Evolutionary conservation across 331 rosid genomes (phyloP), one percentile per base, ranked within the genome.

Genomic region (Stylosanthes scabra): DNA sequence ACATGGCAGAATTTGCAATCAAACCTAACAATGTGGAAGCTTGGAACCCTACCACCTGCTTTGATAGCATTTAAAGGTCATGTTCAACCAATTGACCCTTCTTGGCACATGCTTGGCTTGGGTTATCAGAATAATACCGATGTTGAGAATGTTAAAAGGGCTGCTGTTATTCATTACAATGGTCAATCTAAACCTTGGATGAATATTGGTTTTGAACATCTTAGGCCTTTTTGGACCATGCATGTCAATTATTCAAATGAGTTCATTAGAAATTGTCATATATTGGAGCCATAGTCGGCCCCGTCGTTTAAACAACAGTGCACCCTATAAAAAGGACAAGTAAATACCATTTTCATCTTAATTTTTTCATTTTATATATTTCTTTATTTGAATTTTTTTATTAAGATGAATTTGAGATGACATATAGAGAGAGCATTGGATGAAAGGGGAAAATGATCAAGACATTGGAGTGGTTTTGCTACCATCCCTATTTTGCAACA

Each of bases 121-220:
- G 99, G 99, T 59, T 95, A 95, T 87, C 99, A 95, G 83, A 91
- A 78, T 74, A 86, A 76, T 58, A 95, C 99, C 8, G 47, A 67
- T 47, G 27, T 95, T 9, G 98, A 90, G 77, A 76, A 54, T 13
- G 87, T 92, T 77, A 83, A 84, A 75, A 83, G 31, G 59, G 99
- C 98, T 71, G 99, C 99, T 37, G 98, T 95, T 60, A 95, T 95
- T 74, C 99, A 95, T 86, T 95, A 86, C 83, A 95, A 95, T 75
- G 99, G 99, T 75, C 99, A 92, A 81, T 93, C 96, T 42, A 95
- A 95, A 83, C 99, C 99, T 4, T 95, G 99, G 99, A 78, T 95
- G 83, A 84, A 87, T 77, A 95, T 95, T 39, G 99, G 99, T 54
- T 95, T 95, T 40, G 99, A 95, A 78, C 92, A 95, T 87, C 98